Conservation (phyloP, 306 rosid species). For the Clitoria ternatea region DNA sequence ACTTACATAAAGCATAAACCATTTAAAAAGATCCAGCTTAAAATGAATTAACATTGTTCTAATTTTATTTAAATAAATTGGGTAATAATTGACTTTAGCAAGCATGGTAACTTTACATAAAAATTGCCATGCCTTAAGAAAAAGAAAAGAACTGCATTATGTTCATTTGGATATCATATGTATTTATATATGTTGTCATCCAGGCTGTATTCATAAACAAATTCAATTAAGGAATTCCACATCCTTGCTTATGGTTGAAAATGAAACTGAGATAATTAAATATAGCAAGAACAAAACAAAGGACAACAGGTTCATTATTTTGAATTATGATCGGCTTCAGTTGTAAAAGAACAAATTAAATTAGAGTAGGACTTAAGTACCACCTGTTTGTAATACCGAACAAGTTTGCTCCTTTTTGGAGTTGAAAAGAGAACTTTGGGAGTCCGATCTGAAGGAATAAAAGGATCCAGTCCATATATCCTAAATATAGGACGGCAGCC, state of each 20-base stretch:
- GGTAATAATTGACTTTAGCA: not conserved
- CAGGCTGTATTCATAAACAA: not conserved
- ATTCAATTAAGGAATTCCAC: not conserved
- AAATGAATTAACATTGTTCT: not conserved
- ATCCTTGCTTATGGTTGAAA: not conserved
- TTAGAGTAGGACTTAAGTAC: constrained; percentile 13
- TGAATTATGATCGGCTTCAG: not conserved
- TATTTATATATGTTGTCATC: not conserved
- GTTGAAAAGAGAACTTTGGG: constrained; percentile 89
- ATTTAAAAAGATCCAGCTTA: not conserved
- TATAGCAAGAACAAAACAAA: constrained; percentile 5
- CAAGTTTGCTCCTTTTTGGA: constrained; percentile 81
- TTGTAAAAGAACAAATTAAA: not conserved
- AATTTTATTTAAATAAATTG: not conserved
- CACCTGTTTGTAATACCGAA: constrained; percentile 86
- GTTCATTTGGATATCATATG: not conserved
- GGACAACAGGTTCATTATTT: not conserved
- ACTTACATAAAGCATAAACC: not conserved
- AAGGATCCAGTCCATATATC: constrained; percentile 93
- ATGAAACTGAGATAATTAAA: constrained; percentile 2
- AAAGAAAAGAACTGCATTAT: not conserved
- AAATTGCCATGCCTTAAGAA: not conserved
- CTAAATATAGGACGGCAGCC: constrained; percentile 95
- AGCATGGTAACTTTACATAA: not conserved
- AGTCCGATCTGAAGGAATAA: constrained; percentile 79